Evolutionary conservation across 495 filamentous ascomycete genomes (phyloP).

Genomic region (Apiosordaria backusii): DNA sequence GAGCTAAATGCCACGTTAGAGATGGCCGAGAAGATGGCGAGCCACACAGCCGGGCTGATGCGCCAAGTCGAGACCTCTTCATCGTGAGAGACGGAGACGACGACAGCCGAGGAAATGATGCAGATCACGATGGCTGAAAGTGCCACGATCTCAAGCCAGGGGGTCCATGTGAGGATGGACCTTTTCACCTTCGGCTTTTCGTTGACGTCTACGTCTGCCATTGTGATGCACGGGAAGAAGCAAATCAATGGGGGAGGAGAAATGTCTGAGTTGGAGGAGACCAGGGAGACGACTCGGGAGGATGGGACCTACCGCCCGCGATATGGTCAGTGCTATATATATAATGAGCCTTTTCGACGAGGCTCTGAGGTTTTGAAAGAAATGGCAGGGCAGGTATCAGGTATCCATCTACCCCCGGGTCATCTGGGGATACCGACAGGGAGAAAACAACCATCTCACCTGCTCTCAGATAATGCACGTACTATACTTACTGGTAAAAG

Average conservation of each 20-base stretch:
- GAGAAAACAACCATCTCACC: background rate
- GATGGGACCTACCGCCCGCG: background rate
- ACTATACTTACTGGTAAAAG: background rate
- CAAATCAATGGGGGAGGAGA: background rate
- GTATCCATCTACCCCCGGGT: background rate
- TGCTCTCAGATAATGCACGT: background rate
- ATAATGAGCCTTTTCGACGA: background rate
- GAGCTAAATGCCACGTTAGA: slow-evolving; percentile 17
- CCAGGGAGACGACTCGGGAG: background rate
- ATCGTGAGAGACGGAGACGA: slow-evolving; percentile 14
- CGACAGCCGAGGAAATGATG: slow-evolving; percentile 5
- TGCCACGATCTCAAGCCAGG: slow-evolving; percentile 10
- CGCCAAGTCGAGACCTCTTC: slow-evolving; percentile 3
- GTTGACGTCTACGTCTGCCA: background rate
- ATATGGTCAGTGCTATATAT: background rate
- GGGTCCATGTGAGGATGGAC: slow-evolving; percentile 1
- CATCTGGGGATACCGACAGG: background rate
- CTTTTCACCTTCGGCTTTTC: background rate
- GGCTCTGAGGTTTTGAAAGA: background rate
- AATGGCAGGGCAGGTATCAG: background rate
- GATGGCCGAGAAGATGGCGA: slow-evolving; percentile 19
- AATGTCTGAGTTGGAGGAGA: background rate
- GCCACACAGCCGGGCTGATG: slow-evolving; percentile 16
- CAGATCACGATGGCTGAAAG: slow-evolving; percentile 2
- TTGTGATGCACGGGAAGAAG: background rate